Percentiles rank a stretch among this genome's conserved stretches.
Conservation (phyloP, 352 stramenopile species). For the Pythium sp. region DNA sequence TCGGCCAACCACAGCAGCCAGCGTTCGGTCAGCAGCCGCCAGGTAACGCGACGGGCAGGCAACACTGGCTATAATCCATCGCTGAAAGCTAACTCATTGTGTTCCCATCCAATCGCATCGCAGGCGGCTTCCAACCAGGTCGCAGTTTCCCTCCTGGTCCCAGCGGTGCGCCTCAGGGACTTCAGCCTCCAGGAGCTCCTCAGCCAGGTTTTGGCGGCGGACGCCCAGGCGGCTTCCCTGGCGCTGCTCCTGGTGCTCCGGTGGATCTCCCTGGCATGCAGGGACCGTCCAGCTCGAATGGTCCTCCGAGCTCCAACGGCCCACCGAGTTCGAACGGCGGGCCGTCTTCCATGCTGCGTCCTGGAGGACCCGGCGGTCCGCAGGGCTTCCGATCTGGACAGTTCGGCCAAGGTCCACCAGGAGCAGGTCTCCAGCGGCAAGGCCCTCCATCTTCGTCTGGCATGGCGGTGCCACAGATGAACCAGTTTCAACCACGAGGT, state of each 20-base stretch:
- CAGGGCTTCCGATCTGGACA: conserved; percentile 22
- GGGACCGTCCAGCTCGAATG: conserved; percentile 20
- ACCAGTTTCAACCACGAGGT: conserved; percentile 39
- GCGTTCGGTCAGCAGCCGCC: conserved; percentile 12
- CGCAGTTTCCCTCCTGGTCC: conserved; percentile 17
- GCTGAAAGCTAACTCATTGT: not conserved
- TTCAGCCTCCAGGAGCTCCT: conserved; percentile 16
- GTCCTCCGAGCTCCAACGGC: conserved; percentile 13
- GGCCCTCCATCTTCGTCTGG: conserved; percentile 36
- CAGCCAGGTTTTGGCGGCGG: conserved; percentile 13
- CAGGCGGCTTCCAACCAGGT: conserved; percentile 15
- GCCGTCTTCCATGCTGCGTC: not conserved
- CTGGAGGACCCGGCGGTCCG: conserved; percentile 7
- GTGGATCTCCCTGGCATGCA: conserved; percentile 24
- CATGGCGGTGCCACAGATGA: conserved; percentile 33
- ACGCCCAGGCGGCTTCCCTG: conserved; percentile 23
- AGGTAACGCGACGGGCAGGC: not conserved
- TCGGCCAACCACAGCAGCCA: conserved; percentile 8
- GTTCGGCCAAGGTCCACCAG: conserved; percentile 21
- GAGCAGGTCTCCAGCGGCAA: conserved; percentile 9
- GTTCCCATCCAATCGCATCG: not conserved
- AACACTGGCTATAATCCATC: not conserved
- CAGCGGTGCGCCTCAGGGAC: conserved; percentile 9
- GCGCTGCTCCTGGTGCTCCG: conserved; percentile 4
- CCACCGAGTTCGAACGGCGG: conserved; percentile 9